Conservation (phyloP, 2,329 filamentous ascomycete species). For the Ceratocystis eucalypticola region DNA sequence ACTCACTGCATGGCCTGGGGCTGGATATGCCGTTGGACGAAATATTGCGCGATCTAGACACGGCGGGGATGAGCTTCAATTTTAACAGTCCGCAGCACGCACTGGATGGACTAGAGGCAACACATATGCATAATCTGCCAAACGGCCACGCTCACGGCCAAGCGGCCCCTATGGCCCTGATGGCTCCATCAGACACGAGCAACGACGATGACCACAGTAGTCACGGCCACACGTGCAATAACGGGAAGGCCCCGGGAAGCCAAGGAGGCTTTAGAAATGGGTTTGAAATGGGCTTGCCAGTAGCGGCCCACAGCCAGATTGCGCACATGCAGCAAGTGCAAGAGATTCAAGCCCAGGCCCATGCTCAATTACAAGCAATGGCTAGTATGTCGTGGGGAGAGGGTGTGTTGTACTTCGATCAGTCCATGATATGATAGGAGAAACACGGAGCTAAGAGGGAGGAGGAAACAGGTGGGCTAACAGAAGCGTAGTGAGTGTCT, state of each 20-base stretch:
- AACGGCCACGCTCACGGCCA: background rate
- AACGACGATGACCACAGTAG: background rate
- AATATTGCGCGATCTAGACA: background rate
- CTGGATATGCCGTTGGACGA: background rate
- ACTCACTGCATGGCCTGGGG: background rate
- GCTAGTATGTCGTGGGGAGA: background rate
- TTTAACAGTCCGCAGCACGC: background rate
- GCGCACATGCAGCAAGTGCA: slow-evolving; percentile 14
- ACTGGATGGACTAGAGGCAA: background rate
- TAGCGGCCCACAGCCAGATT: slow-evolving; percentile 10
- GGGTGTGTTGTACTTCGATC: slow-evolving; percentile 7
- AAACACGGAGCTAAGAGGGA: background rate
- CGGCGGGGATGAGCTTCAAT: background rate
- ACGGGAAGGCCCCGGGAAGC: too few relatives aligned
- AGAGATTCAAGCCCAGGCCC: background rate
- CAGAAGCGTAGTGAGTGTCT: background rate
- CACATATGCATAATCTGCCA: background rate
- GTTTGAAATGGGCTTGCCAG: slow-evolving; percentile 8
- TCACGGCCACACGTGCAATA: background rate
- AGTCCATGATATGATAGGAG: background rate
- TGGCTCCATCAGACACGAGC: background rate
- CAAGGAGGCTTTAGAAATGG: background rate
- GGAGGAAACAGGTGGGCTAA: background rate
- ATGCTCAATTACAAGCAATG: background rate
- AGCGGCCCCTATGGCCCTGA: slow-evolving; percentile 1